Base-by-base conservation (phyloP, 495 filamentous ascomycete species). In the Sordaria brevicollis region DNA sequence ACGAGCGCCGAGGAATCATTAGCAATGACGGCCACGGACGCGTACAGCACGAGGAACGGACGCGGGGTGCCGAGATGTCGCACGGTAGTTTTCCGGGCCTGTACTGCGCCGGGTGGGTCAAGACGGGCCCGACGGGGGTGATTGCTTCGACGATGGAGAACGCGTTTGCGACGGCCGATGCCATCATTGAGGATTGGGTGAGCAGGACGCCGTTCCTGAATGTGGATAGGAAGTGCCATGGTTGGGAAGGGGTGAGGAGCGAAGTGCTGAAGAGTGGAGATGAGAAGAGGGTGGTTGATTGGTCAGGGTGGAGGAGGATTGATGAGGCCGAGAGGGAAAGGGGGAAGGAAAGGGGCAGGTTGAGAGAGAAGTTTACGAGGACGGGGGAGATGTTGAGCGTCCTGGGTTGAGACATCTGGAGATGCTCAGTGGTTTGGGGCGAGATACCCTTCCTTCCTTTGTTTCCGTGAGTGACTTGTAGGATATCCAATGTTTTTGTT, bases 71-170 rank as follows among this genome's bases (percentile, higher is more conserved):
- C 2, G 67, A 69, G n/a, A 69, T 73, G 72, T 29, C 21, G 3
- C 62, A 75, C 80, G 83, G 34, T 17, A 17, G 34, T 38, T 79
- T 96, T 1, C 91, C 92, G 2, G 96, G 96, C 1, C 75, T 97
- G 19, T 99, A 99, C 79, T 94, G 93, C 72, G 92, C 94, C 25
- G 95, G 95, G 4, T 99, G 95, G 95, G 94, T 97, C 25, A 98
- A 98, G 80, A 85, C 92, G 49, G 95, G 95, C 1, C 96, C 95
- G 0, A 96, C 93, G 5, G 95, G 95, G 6, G 94, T 97, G 4
- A 98, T 99, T 78, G 94, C 95, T 10, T 93, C 89, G 34, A 99
- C 95, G 0, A 96, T 99, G 94, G 89, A 90, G 67, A 96, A 98
- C 79, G 96, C 94, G 1, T 97, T 97, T 75, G 85, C 86, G 19